Conservation (phyloP, 306 rosid genomes). For the Astragalus membranaceus region DNA sequence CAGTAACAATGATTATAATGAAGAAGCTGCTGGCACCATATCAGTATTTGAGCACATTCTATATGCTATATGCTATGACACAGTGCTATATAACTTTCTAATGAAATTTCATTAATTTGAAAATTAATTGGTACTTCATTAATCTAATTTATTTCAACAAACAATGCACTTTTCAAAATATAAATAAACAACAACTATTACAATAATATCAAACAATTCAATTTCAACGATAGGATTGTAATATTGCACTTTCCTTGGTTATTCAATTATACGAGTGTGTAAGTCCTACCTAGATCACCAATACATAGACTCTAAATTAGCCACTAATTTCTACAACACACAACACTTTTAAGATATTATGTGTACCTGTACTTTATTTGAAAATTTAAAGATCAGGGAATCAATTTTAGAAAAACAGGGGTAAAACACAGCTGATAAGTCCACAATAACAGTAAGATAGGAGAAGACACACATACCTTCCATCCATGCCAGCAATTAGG, state of each 20-base stretch:
- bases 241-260: neutral
- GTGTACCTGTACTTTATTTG: neutral
- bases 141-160: neutral
- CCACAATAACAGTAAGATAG: neutral
- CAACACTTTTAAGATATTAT: neutral
- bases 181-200: neutral
- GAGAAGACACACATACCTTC: slow-evolving; percentile 53
- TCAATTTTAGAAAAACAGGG: neutral
- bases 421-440: neutral
- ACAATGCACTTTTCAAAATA: neutral
- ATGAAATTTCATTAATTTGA: neutral
- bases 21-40: neutral
- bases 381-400: neutral
- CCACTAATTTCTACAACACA: neutral
- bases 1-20: neutral
- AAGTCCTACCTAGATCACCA: neutral
- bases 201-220: neutral
- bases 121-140: neutral
- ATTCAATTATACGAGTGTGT: neutral
- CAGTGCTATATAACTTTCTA: neutral
- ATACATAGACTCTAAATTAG: neutral
- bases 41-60: neutral
- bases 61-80: neutral
- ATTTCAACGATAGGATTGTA: neutral
- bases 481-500: slow-evolving; percentile 76